These are phyloP conservation scores for Blastobotrys persicus DNA, from an alignment of 1,139 yeast genomes.

Conservation along the genomic window DNA sequence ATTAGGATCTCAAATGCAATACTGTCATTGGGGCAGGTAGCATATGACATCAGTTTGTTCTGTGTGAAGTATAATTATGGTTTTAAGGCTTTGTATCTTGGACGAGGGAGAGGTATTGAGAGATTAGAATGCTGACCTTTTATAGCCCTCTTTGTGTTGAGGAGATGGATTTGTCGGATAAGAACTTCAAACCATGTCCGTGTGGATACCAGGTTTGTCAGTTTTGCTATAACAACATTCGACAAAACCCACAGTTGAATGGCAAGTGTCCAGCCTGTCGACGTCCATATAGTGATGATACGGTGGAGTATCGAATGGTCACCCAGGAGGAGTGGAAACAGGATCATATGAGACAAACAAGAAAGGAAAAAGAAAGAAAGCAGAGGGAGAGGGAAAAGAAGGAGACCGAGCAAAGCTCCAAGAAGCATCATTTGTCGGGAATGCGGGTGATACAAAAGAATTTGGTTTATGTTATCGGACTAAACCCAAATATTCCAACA, in stretches of 20 bases:
- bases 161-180: constrained; percentile 94
- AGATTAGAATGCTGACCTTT: constrained; percentile 11
- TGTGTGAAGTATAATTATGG: too few relatives aligned
- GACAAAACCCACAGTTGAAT: constrained; percentile 91
- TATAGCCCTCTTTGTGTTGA: constrained; percentile 87
- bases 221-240: constrained; percentile 94
- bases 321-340: constrained; percentile 86
- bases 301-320: constrained; percentile 80
- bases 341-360: constrained; percentile 61
- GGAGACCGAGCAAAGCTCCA: constrained; percentile 69
- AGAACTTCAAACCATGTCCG: constrained; percentile 97
- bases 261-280: constrained; percentile 99
- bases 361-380: constrained; percentile 80
- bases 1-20: too few relatives aligned
- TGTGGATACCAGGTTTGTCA: constrained; percentile 99
- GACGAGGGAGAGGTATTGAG: too few relatives aligned
- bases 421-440: constrained; percentile 90
- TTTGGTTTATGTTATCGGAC: constrained; percentile 92
- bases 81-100: too few relatives aligned
- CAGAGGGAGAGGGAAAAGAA: constrained; percentile 89
- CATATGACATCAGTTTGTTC: too few relatives aligned
- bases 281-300: constrained; percentile 86
- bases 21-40: too few relatives aligned
- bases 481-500: constrained; percentile 85
- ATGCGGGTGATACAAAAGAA: constrained; percentile 97